Conservation (phyloP, 345 rosid genomes). For the Eucalyptus sp. region DNA sequence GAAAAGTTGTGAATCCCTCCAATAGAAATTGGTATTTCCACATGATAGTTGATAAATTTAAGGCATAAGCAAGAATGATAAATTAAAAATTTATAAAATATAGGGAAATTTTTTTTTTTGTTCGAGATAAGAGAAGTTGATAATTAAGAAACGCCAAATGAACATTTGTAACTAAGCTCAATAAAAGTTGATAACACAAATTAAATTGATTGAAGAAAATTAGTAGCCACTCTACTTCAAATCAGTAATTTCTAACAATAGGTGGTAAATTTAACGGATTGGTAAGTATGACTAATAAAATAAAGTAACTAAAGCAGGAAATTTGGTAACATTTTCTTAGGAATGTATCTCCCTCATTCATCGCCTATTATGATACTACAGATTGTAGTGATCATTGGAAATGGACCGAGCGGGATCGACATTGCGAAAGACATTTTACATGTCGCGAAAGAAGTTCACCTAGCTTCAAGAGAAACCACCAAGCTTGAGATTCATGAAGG, state of each 20-base stretch:
- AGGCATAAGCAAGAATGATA: background rate
- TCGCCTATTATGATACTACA: background rate
- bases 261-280: background rate
- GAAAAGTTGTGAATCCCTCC: background rate
- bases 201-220: background rate
- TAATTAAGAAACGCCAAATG: background rate
- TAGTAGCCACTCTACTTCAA: background rate
- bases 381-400: background rate
- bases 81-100: background rate
- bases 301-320: background rate
- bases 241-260: background rate
- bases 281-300: background rate
- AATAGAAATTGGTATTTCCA: background rate
- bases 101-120: too few relatives aligned
- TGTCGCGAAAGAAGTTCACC: background rate
- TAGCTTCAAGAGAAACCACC: background rate
- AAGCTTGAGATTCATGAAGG: background rate
- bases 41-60: background rate
- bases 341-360: background rate
- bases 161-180: background rate
- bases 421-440: background rate
- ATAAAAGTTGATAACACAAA: background rate
- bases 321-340: background rate
- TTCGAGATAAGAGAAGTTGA: background rate
- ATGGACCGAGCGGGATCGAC: background rate